These are phyloP conservation scores for Volvox carteri DNA, from an alignment of 163 green algal genomes.

Conservation along the genomic window DNA sequence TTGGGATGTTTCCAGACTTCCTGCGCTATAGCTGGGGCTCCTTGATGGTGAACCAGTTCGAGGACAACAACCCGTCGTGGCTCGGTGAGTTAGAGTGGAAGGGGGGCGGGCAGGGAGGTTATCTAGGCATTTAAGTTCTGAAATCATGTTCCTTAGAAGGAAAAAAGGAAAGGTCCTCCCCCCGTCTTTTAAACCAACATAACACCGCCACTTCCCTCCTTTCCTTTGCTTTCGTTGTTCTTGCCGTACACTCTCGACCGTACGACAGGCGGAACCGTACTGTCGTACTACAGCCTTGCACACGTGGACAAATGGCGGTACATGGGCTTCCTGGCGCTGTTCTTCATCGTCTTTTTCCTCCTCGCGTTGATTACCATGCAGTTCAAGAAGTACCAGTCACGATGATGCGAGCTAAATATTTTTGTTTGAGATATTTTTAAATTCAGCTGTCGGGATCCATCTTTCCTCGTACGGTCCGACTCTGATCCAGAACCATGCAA, in stretches of 20 bases:
- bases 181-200: too few species aligned
- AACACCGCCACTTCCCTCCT: too few species aligned
- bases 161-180: too few species aligned
- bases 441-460: neutral
- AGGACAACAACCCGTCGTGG: neutral
- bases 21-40: conserved; percentile 58
- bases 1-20: conserved; percentile 49
- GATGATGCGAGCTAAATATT: too few species aligned
- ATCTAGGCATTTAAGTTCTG: too few species aligned
- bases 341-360: conserved; percentile 57
- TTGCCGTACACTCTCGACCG: neutral
- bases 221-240: too few species aligned
- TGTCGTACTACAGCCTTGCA: conserved; percentile 32
- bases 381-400: conserved; percentile 53
- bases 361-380: conserved; percentile 37
- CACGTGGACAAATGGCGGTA: conserved; percentile 51
- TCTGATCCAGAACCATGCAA: too few species aligned
- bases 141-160: too few species aligned
- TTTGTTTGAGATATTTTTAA: neutral
- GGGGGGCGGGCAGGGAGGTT: neutral
- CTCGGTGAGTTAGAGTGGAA: conserved; percentile 10
- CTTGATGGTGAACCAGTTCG: conserved; percentile 56
- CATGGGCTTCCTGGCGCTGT: conserved; percentile 50
- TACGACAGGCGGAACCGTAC: conserved; percentile 41
- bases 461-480: too few species aligned